Conservation (phyloP, 352 stramenopile genomes). For the Globisporangium carolinianum region DNA sequence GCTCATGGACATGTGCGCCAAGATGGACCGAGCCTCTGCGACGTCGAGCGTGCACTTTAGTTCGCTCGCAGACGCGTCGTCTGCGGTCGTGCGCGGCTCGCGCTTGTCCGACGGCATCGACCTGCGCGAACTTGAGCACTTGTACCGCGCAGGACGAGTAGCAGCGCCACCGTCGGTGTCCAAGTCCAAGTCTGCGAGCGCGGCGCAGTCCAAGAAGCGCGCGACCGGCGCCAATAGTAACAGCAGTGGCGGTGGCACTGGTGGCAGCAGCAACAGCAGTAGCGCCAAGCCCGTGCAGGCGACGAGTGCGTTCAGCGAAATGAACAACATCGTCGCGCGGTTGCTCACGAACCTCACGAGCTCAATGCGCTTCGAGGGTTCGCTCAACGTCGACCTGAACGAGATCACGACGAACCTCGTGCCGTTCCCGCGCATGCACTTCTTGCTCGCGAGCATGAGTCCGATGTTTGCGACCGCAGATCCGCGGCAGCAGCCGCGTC, state of each 20-base stretch:
- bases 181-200: neutral
- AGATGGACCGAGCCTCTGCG: conserved; percentile 20
- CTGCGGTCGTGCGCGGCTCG: conserved; percentile 24
- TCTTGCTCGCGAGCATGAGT: conserved; percentile 90
- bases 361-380: conserved; percentile 97
- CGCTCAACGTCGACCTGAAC: conserved; percentile 98
- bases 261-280: neutral
- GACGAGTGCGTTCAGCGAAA: conserved; percentile 92
- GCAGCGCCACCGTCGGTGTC: neutral
- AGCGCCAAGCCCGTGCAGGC: conserved; percentile 10
- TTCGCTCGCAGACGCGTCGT: conserved; percentile 10
- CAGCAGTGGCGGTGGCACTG: no score
- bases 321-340: conserved; percentile 97
- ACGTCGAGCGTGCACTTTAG: conserved; percentile 7
- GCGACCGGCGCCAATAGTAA: neutral
- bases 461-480: conserved; percentile 42
- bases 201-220: conserved; percentile 13
- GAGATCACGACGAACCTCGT: conserved; percentile 99
- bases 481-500: conserved; percentile 41
- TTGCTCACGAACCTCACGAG: conserved; percentile 98
- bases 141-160: conserved; percentile 35
- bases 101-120: conserved; percentile 41
- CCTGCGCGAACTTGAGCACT: conserved; percentile 33
- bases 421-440: conserved; percentile 98
- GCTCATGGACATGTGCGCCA: conserved; percentile 61